phyloP scores from a whole-genome alignment of 1,284 basidiomycete genomes.

The Cerrena zonata region DNA sequence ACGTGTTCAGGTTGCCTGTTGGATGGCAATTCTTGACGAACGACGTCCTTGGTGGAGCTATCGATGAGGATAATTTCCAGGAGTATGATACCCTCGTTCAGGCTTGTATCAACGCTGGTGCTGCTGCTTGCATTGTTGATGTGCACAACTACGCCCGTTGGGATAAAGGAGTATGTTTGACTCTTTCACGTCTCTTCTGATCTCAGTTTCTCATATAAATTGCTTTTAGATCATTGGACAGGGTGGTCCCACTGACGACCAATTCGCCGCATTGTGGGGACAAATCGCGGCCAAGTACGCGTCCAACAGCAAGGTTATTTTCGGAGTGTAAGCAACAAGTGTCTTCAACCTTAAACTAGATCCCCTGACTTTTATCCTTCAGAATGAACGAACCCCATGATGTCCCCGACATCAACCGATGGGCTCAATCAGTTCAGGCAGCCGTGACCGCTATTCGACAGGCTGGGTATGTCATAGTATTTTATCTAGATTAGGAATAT shows the following conservation, averaged over 20 bases:
- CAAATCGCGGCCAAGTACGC: conserved; percentile 48
- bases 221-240: conserved; percentile 46
- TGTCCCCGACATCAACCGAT: conserved; percentile 37
- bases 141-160: conserved; percentile 57
- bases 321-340: conserved; percentile 45
- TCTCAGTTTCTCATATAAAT: background rate
- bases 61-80: conserved; percentile 42
- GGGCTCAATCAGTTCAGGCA: conserved; percentile 44
- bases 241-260: conserved; percentile 51
- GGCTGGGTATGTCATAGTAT: conserved; percentile 31
- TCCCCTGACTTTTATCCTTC: background rate
- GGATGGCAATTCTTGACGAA: conserved; percentile 53
- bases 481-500: background rate
- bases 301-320: conserved; percentile 45
- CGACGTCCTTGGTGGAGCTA: conserved; percentile 35
- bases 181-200: background rate
- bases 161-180: conserved; percentile 33
- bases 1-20: conserved; percentile 47
- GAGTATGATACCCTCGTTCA: conserved; percentile 50
- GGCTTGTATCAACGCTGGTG: conserved; percentile 36
- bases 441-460: conserved; percentile 52
- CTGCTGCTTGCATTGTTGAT: conserved; percentile 47
- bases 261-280: conserved; percentile 52
- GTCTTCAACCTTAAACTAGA: too few species aligned
- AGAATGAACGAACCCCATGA: conserved; percentile 58